phyloP scores from a whole-genome alignment of 176 grass and related monocot genomes.

The Zizania latifolia region DNA sequence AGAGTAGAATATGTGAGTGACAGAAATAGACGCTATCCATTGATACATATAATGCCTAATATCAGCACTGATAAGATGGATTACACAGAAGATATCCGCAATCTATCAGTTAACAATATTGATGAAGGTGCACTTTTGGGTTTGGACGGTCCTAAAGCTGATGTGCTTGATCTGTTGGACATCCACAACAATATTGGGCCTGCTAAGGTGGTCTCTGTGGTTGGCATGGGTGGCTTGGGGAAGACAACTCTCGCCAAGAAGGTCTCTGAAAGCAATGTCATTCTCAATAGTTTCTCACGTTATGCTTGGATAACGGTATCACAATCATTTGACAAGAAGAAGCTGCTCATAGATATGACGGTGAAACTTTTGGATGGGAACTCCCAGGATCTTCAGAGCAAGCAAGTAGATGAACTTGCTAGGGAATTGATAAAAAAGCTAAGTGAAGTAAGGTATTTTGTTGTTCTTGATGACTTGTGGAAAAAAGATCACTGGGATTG shows the following conservation, averaged over 20 bases:
- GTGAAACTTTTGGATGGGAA: neutral
- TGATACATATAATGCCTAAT: neutral
- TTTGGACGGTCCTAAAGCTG: neutral
- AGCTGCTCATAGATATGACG: constrained; percentile 18
- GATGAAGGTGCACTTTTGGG: constrained; percentile 25
- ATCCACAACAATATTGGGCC: neutral
- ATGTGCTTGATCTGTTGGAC: constrained; percentile 1
- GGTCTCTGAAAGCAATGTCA: constrained; percentile 1
- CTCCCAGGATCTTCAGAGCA: too few species aligned
- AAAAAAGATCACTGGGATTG: neutral
- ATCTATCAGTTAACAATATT: neutral
- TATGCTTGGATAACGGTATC: neutral
- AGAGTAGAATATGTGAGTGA: constrained; percentile 31
- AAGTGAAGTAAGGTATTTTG: neutral
- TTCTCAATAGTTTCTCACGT: neutral
- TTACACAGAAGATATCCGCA: constrained; percentile 1
- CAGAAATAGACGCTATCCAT: constrained; percentile 17
- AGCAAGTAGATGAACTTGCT: neutral
- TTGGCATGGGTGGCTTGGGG: constrained; percentile 42
- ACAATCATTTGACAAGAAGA: neutral
- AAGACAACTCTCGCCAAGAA: constrained; percentile 37
- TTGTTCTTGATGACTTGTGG: neutral
- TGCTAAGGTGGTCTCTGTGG: constrained; percentile 13
- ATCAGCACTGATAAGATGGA: neutral
- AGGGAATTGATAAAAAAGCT: neutral